Percentiles rank a stretch among this genome's conserved stretches.
These are phyloP conservation scores for Kodamaea suecica DNA, from an alignment of 1,139 yeast genomes.

Conservation along the genomic window DNA sequence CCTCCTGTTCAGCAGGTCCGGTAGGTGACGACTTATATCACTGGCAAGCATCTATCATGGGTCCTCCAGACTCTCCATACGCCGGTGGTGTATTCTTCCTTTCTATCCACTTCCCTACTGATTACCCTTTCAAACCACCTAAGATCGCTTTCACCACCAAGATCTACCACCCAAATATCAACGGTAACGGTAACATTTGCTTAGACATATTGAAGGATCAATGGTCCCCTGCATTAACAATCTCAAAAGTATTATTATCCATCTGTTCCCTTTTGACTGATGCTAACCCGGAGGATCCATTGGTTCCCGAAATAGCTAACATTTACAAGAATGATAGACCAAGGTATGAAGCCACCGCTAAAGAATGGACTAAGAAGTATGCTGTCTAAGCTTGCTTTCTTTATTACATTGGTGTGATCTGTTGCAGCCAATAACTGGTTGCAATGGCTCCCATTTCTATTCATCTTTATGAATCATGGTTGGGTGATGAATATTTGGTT, in stretches of 20 bases:
- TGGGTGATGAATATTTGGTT: slow-evolving; percentile 1
- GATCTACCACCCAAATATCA: slow-evolving; percentile 89
- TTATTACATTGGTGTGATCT: too few species aligned
- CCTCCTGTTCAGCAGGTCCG: slow-evolving; percentile 99
- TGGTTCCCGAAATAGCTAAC: slow-evolving; percentile 98
- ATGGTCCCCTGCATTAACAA: slow-evolving; percentile 90
- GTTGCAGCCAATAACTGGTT: too few species aligned
- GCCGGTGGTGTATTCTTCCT: slow-evolving; percentile 92
- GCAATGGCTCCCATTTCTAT: background rate
- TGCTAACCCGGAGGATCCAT: slow-evolving; percentile 98
- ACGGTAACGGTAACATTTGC: slow-evolving; percentile 84
- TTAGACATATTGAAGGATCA: slow-evolving; percentile 82
- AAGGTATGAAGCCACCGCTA: slow-evolving; percentile 94
- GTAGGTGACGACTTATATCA: slow-evolving; percentile 94
- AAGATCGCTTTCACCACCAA: slow-evolving; percentile 87
- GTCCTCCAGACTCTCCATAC: slow-evolving; percentile 91
- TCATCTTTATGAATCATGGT: slow-evolving; percentile 1
- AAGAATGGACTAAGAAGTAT: slow-evolving; percentile 98
- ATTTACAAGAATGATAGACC: slow-evolving; percentile 92
- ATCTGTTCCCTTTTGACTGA: slow-evolving; percentile 91
- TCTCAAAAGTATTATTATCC: slow-evolving; percentile 83
- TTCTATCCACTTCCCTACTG: slow-evolving; percentile 91
- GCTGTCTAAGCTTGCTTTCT: slow-evolving; percentile 57
- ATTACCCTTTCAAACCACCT: slow-evolving; percentile 93
- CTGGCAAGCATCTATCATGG: slow-evolving; percentile 98